Evolutionary conservation across 2,329 filamentous ascomycete genomes (phyloP), one percentile per base, ranked within the genome.

Genomic region (Colletotrichum musicola): DNA sequence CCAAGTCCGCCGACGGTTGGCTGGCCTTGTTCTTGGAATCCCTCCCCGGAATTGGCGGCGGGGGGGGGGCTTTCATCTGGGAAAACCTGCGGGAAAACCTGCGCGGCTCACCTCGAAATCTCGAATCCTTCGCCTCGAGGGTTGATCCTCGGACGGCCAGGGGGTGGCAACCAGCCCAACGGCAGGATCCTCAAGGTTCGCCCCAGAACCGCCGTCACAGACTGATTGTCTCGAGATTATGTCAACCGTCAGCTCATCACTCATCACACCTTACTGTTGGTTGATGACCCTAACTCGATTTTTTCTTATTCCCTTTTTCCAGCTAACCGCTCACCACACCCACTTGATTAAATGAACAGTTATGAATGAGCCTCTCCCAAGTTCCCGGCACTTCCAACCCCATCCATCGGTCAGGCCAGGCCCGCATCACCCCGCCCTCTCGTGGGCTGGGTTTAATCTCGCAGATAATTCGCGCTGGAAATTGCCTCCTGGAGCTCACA

Each of bases 171-270:
- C 30, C 30, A 46, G 16, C 44, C 14, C 44, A 46, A 16, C 44
- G 16, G 44, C 44, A 14, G 14, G 44, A 20, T n/a, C 27, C 53
- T 47, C 62, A 68, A 62, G 65, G 65, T 68, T 55, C 54, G 54
- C 61, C 65, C 65, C 55, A 64, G 65, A 61, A 55, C 14, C 35
- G 18, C 49, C 46, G 65, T 68, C 62, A 49, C 55, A 68, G 62
- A 64, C 55, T 68, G 55, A 65, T 68, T 68, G 50, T 60, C 27
- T 59, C 35, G 62, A 68, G 65, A 68, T 68, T 68, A 60, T 65
- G 61, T 54, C 61, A 42, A 64, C 47, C 20, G 6, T 49, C 49
- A 64, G 65, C 54, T 30, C 40, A 64, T 35, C 30, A 35, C 7
- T 35, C 30, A 35, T 10, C 30, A 35, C 30, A 35, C 30, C 7